Evolutionary conservation across 2,329 filamentous ascomycete species (phyloP).

Genomic region (Beauveria sp.): DNA sequence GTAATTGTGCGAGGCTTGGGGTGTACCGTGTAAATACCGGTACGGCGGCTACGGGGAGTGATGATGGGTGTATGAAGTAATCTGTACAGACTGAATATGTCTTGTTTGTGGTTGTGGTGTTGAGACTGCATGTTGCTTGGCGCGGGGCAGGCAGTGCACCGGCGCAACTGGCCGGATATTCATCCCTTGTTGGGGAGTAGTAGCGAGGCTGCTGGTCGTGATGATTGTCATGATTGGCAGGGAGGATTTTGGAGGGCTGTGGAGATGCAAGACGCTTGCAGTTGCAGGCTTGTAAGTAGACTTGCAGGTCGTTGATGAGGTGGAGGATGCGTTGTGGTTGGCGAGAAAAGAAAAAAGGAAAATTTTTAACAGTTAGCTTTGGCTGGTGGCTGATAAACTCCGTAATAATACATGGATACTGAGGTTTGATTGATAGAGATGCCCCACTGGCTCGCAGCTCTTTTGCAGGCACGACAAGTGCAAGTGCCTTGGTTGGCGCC

Average conservation of each 20-base stretch:
- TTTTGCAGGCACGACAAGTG: neutral
- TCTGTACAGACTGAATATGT: no score
- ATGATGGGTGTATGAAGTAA: neutral
- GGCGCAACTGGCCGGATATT: neutral
- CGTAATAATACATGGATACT: no score
- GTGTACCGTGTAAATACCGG: neutral
- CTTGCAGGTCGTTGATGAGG: neutral
- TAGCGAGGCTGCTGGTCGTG: neutral
- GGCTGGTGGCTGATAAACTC: neutral
- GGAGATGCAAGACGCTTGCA: neutral
- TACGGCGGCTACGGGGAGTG: neutral
- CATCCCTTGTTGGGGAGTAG: neutral
- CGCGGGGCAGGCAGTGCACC: neutral
- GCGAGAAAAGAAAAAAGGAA: neutral
- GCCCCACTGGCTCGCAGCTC: conserved; percentile 7
- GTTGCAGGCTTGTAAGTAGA: no score
- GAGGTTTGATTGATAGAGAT: neutral
- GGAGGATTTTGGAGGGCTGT: neutral
- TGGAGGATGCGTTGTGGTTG: neutral
- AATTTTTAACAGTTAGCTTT: no score
- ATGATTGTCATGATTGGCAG: neutral
- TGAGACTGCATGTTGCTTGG: neutral
- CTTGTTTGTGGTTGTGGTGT: neutral
- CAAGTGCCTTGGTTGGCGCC: neutral
- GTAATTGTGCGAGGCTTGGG: neutral